Conservation (phyloP, 75 land plant genomes). For the Gnetum montanum region DNA sequence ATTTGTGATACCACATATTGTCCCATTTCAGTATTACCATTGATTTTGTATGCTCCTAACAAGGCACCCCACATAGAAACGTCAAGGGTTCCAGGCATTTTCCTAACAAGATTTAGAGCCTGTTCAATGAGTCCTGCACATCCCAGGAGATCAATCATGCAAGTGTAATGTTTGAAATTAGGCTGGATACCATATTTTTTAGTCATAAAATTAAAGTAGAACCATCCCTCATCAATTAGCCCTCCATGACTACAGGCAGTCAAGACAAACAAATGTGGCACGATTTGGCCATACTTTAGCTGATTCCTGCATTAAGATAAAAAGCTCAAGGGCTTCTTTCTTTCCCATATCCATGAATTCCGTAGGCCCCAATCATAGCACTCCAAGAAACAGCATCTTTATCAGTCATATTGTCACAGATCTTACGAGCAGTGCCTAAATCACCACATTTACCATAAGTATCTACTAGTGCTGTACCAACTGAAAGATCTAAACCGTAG, state of each 20-base stretch:
- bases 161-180: neutral
- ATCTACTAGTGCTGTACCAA: constrained; percentile 19
- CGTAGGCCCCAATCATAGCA: neutral
- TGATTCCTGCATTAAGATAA: neutral
- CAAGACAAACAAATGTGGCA: constrained; percentile 1
- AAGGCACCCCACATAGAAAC: neutral
- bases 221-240: neutral
- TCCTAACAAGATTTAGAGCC: neutral
- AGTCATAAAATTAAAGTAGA: neutral
- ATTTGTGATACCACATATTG: too few species aligned
- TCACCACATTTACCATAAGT: constrained; percentile 39
- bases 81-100: neutral
- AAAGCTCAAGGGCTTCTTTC: neutral
- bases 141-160: neutral
- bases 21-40: neutral
- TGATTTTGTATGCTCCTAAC: neutral
- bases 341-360: neutral
- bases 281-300: neutral
- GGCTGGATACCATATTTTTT: neutral
- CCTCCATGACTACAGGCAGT: neutral
- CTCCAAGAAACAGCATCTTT: neutral
- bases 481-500: neutral
- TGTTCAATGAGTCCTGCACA: neutral
- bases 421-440: neutral
- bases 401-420: neutral